Conservation (phyloP, 2,329 filamentous ascomycete species). For the Pseudonectria foliicola region DNA sequence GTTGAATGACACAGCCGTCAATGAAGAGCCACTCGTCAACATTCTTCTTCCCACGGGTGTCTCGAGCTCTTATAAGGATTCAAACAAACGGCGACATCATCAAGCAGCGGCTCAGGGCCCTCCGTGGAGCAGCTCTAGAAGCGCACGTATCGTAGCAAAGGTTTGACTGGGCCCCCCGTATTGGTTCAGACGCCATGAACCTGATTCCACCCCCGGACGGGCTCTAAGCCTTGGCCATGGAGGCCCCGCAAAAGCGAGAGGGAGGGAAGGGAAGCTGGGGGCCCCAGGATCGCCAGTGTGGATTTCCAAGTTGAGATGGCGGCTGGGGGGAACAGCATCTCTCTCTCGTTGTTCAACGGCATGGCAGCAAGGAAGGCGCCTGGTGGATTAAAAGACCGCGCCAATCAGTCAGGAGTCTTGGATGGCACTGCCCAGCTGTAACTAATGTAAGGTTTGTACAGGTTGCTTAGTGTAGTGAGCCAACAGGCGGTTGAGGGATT, state of each 20-base stretch:
- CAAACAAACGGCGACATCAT: slow-evolving; percentile 1
- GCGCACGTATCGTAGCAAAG: slow-evolving; percentile 18
- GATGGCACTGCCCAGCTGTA: no score
- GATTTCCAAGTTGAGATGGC: slow-evolving; percentile 4
- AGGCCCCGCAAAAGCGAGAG: slow-evolving; percentile 7
- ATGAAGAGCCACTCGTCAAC: no score
- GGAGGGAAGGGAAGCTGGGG: slow-evolving; percentile 8
- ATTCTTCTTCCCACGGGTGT: background rate
- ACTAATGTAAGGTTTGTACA: no score
- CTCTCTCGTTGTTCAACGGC: no score
- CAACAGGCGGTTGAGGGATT: no score
- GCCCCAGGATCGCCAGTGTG: slow-evolving; percentile 17
- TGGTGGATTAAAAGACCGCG: no score
- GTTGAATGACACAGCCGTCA: slow-evolving; percentile 1
- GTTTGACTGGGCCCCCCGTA: slow-evolving; percentile 11
- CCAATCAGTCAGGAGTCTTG: no score
- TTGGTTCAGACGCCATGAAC: slow-evolving; percentile 13
- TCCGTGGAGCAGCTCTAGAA: slow-evolving; percentile 17
- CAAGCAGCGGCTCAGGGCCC: slow-evolving; percentile 2
- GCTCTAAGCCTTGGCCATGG: background rate
- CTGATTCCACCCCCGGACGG: no score
- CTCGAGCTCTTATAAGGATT: slow-evolving; percentile 14
- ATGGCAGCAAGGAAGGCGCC: no score
- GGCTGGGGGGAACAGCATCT: background rate
- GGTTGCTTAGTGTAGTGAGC: no score